These are phyloP conservation scores for Ceratobasidium sp. DNA, from an alignment of 1,284 basidiomycete genomes.

Conservation along the genomic window DNA sequence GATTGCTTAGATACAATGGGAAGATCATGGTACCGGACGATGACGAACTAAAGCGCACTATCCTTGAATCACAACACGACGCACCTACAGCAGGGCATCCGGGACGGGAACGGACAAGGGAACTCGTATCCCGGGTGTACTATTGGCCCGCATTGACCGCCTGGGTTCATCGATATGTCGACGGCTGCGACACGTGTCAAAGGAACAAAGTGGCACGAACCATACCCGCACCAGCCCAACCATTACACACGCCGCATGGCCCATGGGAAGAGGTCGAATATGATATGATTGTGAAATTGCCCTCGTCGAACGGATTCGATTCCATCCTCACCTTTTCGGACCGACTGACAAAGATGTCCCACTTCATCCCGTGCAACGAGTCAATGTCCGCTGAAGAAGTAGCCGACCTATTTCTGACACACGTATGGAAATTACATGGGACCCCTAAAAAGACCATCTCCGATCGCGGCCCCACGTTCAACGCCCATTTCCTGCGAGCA, in stretches of 20 bases:
- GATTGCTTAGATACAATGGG: not conserved
- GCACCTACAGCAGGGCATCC: not conserved
- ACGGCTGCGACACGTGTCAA: slow-evolving; percentile 47
- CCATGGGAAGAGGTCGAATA: slow-evolving; percentile 44
- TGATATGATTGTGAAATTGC: slow-evolving; percentile 47
- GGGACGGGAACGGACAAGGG: not conserved
- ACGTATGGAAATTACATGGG: slow-evolving; percentile 46
- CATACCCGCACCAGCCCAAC: slow-evolving; percentile 47
- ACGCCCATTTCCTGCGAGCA: slow-evolving; percentile 40
- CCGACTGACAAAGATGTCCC: slow-evolving; percentile 46
- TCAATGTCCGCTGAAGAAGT: slow-evolving; percentile 39
- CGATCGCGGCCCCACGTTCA: slow-evolving; percentile 47
- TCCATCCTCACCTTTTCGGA: slow-evolving; percentile 48
- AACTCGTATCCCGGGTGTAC: not conserved
- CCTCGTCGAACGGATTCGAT: slow-evolving; percentile 43
- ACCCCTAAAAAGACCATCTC: slow-evolving; percentile 44
- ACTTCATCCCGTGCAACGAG: slow-evolving; percentile 47
- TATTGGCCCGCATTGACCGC: slow-evolving; percentile 46
- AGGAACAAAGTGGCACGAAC: too few relatives aligned
- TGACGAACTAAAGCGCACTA: too few relatives aligned
- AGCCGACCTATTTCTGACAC: slow-evolving; percentile 39
- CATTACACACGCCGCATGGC: slow-evolving; percentile 39
- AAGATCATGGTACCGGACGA: not conserved
- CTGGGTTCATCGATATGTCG: slow-evolving; percentile 46
- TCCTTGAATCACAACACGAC: not conserved